A percentile compares a stretch with the other conserved stretches of the same genome.
Evolutionary conservation across 208 protist genomes (phyloP).

Genomic region (Vickermania spadyakhi): DNA sequence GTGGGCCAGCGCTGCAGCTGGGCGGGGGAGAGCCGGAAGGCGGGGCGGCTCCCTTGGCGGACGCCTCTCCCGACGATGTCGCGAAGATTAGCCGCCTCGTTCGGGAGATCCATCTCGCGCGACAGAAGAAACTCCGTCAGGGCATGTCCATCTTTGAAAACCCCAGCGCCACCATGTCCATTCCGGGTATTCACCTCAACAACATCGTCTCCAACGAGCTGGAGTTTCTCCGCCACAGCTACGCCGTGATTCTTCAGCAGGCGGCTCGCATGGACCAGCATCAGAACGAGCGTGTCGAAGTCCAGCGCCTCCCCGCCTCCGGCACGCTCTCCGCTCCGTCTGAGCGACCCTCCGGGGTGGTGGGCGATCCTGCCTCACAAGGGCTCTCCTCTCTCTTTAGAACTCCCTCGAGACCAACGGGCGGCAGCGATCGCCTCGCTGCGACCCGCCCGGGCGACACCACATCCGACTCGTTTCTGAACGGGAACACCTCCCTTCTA

Average conservation of each 20-base stretch:
- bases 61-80: neutral
- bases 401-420: neutral
- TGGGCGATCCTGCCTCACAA: neutral
- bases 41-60: slow-evolving; percentile 15
- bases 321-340: neutral
- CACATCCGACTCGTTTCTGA: neutral
- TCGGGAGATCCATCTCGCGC: slow-evolving; percentile 53
- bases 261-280: slow-evolving; percentile 50
- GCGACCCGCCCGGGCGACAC: neutral
- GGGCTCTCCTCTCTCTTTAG: neutral
- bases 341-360: neutral
- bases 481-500: neutral
- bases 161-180: slow-evolving; percentile 62
- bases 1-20: neutral
- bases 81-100: slow-evolving; percentile 28
- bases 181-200: slow-evolving; percentile 79
- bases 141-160: slow-evolving; percentile 76
- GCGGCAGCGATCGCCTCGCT: too few relatives aligned
- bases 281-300: slow-evolving; percentile 19
- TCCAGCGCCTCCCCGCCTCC: slow-evolving; percentile 9
- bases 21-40: slow-evolving; percentile 8
- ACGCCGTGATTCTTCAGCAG: slow-evolving; percentile 65
- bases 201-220: slow-evolving; percentile 80
- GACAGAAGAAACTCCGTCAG: slow-evolving; percentile 70
- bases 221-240: slow-evolving; percentile 61